These are phyloP conservation scores for Furcasterigmium sp. DNA, from an alignment of 2,329 filamentous ascomycete species.

Conservation along the genomic window DNA sequence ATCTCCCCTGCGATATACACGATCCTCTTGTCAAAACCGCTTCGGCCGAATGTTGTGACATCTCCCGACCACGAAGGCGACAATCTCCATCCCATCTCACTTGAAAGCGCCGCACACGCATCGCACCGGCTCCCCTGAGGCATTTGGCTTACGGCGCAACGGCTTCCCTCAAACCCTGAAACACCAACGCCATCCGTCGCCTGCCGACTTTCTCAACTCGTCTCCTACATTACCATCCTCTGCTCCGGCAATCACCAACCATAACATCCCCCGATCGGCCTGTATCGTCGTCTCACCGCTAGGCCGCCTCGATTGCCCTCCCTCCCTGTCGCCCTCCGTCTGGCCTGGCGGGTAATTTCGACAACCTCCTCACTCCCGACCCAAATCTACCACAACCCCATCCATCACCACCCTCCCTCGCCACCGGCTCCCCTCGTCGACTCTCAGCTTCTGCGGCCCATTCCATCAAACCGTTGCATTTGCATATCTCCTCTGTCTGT, in stretches of 20 bases:
- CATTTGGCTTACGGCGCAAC: neutral
- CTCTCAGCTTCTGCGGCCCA: neutral
- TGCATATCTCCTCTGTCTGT: neutral
- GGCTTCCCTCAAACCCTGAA: neutral
- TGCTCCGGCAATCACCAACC: neutral
- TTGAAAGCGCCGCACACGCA: neutral
- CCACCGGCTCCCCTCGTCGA: neutral
- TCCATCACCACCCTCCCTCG: neutral
- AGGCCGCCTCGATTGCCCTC: neutral
- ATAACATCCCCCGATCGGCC: no score
- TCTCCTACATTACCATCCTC: neutral
- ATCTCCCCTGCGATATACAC: conserved; percentile 1
- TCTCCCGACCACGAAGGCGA: neutral
- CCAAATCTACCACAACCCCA: neutral
- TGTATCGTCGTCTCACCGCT: neutral
- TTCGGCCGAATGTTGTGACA: conserved; percentile 1
- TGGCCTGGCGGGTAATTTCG: neutral
- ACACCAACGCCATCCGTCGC: neutral
- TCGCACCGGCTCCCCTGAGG: neutral
- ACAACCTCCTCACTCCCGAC: neutral
- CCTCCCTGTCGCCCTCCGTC: neutral
- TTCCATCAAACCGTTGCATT: neutral
- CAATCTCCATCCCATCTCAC: neutral
- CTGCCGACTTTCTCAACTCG: conserved; percentile 2
- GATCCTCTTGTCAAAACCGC: neutral